Evolutionary conservation across 2,329 filamentous ascomycete genomes (phyloP).

Genomic region (Fusarium sp.): DNA sequence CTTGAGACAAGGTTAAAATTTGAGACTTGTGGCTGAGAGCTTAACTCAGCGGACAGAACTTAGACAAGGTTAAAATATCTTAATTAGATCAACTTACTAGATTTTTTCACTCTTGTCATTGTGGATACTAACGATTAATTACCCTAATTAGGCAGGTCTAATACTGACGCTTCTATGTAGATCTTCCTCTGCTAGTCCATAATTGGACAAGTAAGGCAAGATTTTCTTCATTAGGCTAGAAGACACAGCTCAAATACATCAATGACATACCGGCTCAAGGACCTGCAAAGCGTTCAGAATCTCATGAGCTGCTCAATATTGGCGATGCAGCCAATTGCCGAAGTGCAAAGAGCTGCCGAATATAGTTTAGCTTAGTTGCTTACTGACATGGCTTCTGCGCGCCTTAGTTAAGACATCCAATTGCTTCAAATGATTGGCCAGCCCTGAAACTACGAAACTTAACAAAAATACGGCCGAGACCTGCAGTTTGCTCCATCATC

Average conservation of each 20-base stretch:
- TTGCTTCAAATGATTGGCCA: neutral
- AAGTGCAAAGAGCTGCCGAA: neutral
- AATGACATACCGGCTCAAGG: neutral
- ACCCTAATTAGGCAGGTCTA: neutral
- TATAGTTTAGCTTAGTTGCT: neutral
- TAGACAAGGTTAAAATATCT: too few species aligned
- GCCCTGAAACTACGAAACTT: rapidly evolving
- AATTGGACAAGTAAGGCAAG: neutral
- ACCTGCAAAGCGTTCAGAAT: neutral
- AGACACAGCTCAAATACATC: neutral
- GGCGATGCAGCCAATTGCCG: rapidly evolving
- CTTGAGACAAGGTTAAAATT: too few species aligned
- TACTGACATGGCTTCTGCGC: neutral
- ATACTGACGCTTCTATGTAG: neutral
- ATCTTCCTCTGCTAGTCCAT: neutral
- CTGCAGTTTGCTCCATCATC: too few species aligned
- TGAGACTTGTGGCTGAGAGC: too few species aligned
- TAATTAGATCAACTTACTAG: too few species aligned
- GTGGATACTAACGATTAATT: neutral
- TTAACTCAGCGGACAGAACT: too few species aligned
- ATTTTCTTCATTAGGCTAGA: neutral
- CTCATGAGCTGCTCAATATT: neutral
- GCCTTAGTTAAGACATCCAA: neutral
- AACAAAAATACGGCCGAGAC: neutral
- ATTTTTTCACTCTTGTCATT: too few species aligned